Evolutionary conservation across 2,329 filamentous ascomycete species (phyloP), one percentile per base, ranked within the genome.

Genomic region (Aspergillus amoenus): DNA sequence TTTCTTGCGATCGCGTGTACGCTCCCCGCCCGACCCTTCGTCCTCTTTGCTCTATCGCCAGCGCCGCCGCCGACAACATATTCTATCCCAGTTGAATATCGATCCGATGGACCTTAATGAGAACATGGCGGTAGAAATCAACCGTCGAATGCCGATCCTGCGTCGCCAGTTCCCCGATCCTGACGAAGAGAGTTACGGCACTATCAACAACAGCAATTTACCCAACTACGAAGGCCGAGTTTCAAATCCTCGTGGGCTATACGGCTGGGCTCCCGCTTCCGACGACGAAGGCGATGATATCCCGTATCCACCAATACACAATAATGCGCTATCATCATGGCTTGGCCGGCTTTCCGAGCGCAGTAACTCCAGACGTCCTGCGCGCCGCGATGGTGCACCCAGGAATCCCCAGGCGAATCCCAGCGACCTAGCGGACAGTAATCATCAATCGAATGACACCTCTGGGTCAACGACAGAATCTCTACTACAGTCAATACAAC

Each of bases 181-280:
- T 34, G 72, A 76, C 61, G 74, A 73, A 49, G 73, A 51, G 21
- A 51, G n/a, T 30, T 43, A 77, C 62, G 74, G 73, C 45, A 73
- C 22, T 42, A 50, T 43, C 24, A 53, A 57, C 32, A 49, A 39
- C 32, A 73, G 77, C 61, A 76, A 73, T 49, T 73, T 79, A 53
- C 71, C 80, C 34, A 78, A 81, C 43, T 86, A 86, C 64, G 80
- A 83, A 57, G 78, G 82, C 61, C 79, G 80, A 49, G 75, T 81
- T 8, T 81, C 83, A 17, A 79, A 78, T 63, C 71, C 78, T 59
- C 82, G 84, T 64, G 79, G 75, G 53, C 72, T 86, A 43, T 86
- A 86, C 70, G 83, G 85, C 68, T 86, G 84, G 84, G 82, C 83
- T 34, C 83, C 83, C 9, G 76, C 76, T 8, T 73, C 75, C 34